Conservation (phyloP, 2,329 filamentous ascomycete genomes). For the Pyrenochaeta sp. region DNA sequence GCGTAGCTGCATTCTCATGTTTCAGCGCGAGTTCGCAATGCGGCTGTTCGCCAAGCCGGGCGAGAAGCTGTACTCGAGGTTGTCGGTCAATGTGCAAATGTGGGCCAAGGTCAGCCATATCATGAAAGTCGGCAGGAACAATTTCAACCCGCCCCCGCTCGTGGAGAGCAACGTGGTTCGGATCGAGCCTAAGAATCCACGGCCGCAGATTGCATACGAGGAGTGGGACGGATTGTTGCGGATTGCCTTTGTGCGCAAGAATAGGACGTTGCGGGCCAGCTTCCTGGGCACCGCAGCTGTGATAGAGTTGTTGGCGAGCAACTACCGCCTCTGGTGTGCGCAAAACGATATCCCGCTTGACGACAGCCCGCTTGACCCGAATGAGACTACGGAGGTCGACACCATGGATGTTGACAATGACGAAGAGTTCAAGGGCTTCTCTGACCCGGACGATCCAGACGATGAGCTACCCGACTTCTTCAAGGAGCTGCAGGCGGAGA, state of each 20-base stretch:
- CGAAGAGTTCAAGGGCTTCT: constrained; percentile 58
- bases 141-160: constrained; percentile 92
- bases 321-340: constrained; percentile 90
- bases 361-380: constrained; percentile 55
- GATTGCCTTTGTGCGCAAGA: constrained; percentile 85
- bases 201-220: constrained; percentile 88
- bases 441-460: constrained; percentile 64
- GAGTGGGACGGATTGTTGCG: constrained; percentile 93
- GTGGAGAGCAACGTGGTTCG: constrained; percentile 92
- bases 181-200: constrained; percentile 84
- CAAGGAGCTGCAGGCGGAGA: constrained; percentile 67
- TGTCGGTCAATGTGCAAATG: constrained; percentile 93
- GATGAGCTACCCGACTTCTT: constrained; percentile 87
- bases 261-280: constrained; percentile 83
- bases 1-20: constrained; percentile 88
- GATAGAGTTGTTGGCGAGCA: constrained; percentile 81
- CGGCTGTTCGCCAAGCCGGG: constrained; percentile 86
- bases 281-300: constrained; percentile 84
- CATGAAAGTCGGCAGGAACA: constrained; percentile 95
- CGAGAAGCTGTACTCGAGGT: constrained; percentile 87
- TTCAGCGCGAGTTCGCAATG: constrained; percentile 93
- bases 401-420: constrained; percentile 57
- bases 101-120: constrained; percentile 77
- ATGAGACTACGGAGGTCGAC: constrained; percentile 50
- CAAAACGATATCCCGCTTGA: constrained; percentile 83